Evolutionary conservation across 768 basidiomycete species (phyloP), one percentile per base, ranked within the genome.

Genomic region (Vishniacozyma victoriae): DNA sequence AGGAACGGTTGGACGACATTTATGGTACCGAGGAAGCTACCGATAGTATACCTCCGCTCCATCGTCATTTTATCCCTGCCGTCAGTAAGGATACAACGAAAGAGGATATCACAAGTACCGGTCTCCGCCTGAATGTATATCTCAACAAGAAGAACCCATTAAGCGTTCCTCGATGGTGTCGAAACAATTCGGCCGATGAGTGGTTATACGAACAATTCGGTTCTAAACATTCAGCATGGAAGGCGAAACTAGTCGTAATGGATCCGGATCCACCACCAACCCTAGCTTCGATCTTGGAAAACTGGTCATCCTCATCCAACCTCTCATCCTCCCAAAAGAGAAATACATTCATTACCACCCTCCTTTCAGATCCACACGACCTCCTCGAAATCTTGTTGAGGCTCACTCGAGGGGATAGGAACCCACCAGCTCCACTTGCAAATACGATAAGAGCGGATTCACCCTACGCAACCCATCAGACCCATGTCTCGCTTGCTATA

Each of bases 201-300:
- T 97, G 92, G 92, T 45, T 72, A 41, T 46, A 35, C n/a, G 60
- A 68, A 36, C 59, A 65, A 52, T 47, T 59, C 43, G 47, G 62
- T 51, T 22, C 31, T 9, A 41, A 41, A 19, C 15, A 16, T 2
- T 39, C 38, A 41, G 69, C 62, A 77, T 99, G 95, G 95, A 85
- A 86, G 73, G 89, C 84, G 74, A 93, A 92, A 73, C 86, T 97
- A 46, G 78, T 81, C 31, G 86, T 97, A 19, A 79, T 81, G 23
- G 92, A 97, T 76, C 93, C 95, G 48, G 95, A 99, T 75, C 87
- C 89, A 35, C 92, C 90, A 19, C 90, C 91, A 16, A 96, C 89
- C 3, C 85, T 96, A 33, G 83, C 84, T 78, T 87, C 85, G 14
- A 82, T 92, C 14, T 79, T 97, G 31, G 91, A 95, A 31, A 79